Conservation (phyloP, 768 basidiomycete genomes). For the Tulasnella sp. region DNA sequence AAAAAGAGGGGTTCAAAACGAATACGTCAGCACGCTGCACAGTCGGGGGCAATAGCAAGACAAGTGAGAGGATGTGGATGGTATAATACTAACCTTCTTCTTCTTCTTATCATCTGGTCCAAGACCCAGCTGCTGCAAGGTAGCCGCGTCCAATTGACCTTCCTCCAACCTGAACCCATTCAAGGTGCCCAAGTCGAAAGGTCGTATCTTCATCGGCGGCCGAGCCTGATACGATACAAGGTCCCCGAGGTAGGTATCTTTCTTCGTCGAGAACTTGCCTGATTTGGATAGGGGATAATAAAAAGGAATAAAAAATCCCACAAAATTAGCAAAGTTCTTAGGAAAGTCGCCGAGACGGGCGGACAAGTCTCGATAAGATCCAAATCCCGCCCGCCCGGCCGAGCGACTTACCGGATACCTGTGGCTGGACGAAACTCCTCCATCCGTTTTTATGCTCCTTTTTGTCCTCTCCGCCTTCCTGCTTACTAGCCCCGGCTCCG, state of each 20-base stretch:
- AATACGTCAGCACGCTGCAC: background rate
- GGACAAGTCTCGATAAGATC: background rate
- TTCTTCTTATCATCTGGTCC: constrained; percentile 18
- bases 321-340: background rate
- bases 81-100: constrained; percentile 16
- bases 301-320: constrained; percentile 4
- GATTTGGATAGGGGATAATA: background rate
- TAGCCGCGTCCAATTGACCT: constrained; percentile 16
- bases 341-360: background rate
- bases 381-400: background rate
- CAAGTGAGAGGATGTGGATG: background rate
- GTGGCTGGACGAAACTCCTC: constrained; percentile 4
- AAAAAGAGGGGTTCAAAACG: background rate
- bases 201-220: background rate
- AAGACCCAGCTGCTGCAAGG: constrained; percentile 14
- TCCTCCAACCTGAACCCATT: constrained; percentile 15
- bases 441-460: constrained; percentile 16
- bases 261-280: constrained; percentile 18
- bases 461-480: constrained; percentile 1
- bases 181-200: constrained; percentile 3
- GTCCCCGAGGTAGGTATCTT: constrained; percentile 17
- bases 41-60: background rate
- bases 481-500: background rate
- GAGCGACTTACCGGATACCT: constrained; percentile 4
- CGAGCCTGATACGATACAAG: background rate